phyloP scores from a whole-genome alignment of 805 yeast genomes.

The Teunomyces aglyptinius region DNA sequence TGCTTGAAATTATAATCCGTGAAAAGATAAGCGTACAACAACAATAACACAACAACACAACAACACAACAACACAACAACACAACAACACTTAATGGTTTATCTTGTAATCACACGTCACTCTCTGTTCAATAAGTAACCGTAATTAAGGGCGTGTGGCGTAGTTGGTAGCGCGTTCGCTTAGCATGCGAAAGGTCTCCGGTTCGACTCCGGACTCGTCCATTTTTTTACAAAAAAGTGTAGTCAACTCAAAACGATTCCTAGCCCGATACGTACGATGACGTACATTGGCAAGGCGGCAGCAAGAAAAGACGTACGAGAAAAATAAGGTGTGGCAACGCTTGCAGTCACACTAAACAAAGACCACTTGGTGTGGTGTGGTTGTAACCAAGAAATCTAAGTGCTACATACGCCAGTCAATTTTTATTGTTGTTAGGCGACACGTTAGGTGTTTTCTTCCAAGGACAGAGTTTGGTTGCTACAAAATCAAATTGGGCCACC shows the following conservation, averaged over 20 bases:
- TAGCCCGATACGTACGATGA: neutral
- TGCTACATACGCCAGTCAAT: too few relatives aligned
- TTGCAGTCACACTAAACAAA: neutral
- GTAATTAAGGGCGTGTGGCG: conserved; percentile 65
- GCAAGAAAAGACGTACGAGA: neutral
- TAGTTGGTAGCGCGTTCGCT: conserved; percentile 82
- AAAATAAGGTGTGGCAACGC: neutral
- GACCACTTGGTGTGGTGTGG: neutral
- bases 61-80: too few relatives aligned
- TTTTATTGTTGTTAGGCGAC: too few relatives aligned
- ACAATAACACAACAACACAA: too few relatives aligned
- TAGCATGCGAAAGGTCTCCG: conserved; percentile 80
- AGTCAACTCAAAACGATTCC: too few relatives aligned
- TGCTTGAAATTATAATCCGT: too few relatives aligned
- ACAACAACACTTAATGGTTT: too few relatives aligned
- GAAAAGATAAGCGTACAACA: too few relatives aligned
- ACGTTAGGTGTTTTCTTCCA: too few relatives aligned
- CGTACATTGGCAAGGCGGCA: neutral
- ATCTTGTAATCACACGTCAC: neutral
- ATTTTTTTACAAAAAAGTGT: conserved; percentile 28
- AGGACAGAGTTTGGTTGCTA: neutral
- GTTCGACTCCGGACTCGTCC: conserved; percentile 79
- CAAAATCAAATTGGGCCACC: neutral
- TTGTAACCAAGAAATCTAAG: too few relatives aligned
- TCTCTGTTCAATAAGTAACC: neutral